Conservation (phyloP, 345 rosid species). For the Psidium guajava region DNA sequence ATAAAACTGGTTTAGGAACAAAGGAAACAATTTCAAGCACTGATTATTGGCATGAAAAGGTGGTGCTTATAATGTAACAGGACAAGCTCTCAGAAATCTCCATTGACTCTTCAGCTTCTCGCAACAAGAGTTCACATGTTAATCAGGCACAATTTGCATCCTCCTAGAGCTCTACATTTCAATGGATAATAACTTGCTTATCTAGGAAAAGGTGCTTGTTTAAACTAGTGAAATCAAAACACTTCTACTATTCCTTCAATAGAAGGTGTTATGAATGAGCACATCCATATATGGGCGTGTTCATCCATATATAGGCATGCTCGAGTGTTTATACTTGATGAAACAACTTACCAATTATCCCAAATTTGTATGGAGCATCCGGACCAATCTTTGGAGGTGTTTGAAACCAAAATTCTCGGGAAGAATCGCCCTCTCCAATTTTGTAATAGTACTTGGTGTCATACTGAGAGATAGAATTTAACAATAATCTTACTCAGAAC, state of each 20-base stretch:
- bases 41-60: not conserved
- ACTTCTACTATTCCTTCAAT: not conserved
- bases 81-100: not conserved
- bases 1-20: not conserved
- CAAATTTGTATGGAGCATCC: slow-evolving; percentile 80
- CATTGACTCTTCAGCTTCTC: not conserved
- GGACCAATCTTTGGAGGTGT: slow-evolving; percentile 74
- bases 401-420: slow-evolving; percentile 81
- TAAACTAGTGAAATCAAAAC: not conserved
- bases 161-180: not conserved
- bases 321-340: not conserved
- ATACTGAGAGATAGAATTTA: slow-evolving; percentile 27
- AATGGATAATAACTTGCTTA: not conserved
- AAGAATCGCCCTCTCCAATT: slow-evolving; percentile 55
- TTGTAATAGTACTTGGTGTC: slow-evolving; percentile 83
- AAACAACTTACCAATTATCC: slow-evolving; percentile 72
- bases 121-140: not conserved
- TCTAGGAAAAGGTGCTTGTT: not conserved
- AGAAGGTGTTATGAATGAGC: not conserved
- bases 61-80: not conserved
- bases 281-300: not conserved
- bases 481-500: not conserved
- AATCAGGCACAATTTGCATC: not conserved
- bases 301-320: not conserved
- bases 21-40: not conserved